Percentiles rank a stretch among this genome's conserved stretches.
Evolutionary conservation across 768 basidiomycete genomes (phyloP).

Genomic region (Rhodotorula paludigena): DNA sequence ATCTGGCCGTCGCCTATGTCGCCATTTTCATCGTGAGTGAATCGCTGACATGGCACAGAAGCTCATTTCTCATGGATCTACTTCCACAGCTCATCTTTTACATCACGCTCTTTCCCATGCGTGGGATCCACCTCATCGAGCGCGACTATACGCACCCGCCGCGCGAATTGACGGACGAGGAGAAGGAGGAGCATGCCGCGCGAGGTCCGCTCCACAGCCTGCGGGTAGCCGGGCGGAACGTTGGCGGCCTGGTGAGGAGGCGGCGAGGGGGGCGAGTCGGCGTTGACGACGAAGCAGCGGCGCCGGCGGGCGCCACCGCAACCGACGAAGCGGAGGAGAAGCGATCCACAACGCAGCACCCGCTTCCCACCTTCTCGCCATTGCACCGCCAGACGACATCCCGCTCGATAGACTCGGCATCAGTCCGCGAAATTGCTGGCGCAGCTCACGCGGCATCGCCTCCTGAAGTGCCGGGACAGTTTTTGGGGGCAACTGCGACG

Average conservation of each 20-base stretch:
- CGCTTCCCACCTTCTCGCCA: not conserved
- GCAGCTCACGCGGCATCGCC: slow-evolving; percentile 9
- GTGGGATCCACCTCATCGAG: slow-evolving; percentile 28
- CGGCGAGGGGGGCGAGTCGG: not conserved
- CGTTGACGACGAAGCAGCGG: not conserved
- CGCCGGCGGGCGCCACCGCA: rapidly evolving
- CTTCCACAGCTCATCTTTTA: slow-evolving; percentile 20
- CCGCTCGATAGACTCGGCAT: not conserved
- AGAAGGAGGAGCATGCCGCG: slow-evolving; percentile 54
- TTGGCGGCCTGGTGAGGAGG: not conserved
- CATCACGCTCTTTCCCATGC: slow-evolving; percentile 5
- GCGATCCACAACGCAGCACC: not conserved
- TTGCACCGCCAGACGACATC: slow-evolving; percentile 6
- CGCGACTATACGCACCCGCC: slow-evolving; percentile 57
- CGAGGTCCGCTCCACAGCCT: not conserved
- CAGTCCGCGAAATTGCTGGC: slow-evolving; percentile 8
- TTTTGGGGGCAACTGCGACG: not conserved
- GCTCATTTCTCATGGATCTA: too few relatives aligned
- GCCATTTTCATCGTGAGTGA: slow-evolving; percentile 16
- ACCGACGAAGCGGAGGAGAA: not conserved
- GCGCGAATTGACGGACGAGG: slow-evolving; percentile 52
- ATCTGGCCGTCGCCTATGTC: slow-evolving; percentile 50
- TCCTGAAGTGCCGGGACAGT: not conserved
- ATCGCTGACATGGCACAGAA: too few relatives aligned
- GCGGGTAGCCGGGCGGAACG: not conserved